phyloP scores from a whole-genome alignment of 768 basidiomycete genomes.

The Auricularia sp. region DNA sequence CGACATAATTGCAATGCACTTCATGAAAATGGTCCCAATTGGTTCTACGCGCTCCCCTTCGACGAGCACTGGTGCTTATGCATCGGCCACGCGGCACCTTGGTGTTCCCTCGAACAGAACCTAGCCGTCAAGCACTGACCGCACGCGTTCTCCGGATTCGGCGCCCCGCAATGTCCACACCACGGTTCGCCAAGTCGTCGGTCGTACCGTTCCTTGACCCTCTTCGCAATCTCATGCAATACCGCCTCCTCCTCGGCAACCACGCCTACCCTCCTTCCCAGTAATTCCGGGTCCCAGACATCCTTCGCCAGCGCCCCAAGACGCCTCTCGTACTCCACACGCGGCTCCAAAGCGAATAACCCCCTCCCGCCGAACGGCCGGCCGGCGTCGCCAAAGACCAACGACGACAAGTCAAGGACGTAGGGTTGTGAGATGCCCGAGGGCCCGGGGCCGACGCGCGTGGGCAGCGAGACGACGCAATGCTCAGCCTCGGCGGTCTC shows the following conservation, averaged over 20 bases:
- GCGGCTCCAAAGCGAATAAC: conserved; percentile 10
- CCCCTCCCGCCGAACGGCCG: conserved; percentile 10
- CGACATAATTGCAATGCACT: too few relatives aligned
- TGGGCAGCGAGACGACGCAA: conserved; percentile 9
- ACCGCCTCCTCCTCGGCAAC: not conserved
- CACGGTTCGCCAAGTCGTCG: conserved; percentile 1
- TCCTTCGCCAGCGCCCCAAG: not conserved
- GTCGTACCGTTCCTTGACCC: conserved; percentile 12
- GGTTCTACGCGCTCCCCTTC: not conserved
- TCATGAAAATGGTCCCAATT: not conserved
- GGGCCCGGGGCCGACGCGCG: not conserved
- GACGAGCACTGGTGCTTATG: not conserved
- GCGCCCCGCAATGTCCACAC: conserved; percentile 14
- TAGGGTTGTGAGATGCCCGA: not conserved
- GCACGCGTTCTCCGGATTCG: not conserved
- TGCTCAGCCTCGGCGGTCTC: conserved; percentile 7
- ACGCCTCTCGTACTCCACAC: conserved; percentile 4
- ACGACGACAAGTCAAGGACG: conserved; percentile 11
- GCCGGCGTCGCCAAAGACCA: conserved; percentile 15
- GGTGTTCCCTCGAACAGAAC: not conserved
- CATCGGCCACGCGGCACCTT: not conserved
- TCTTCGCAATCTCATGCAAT: conserved; percentile 8
- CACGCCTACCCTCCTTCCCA: not conserved
- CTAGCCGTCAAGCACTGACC: not conserved
- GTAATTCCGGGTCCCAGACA: not conserved